Evolutionary conservation across 1,284 basidiomycete species (phyloP).

Genomic region (Boletellus dicymbophilus): DNA sequence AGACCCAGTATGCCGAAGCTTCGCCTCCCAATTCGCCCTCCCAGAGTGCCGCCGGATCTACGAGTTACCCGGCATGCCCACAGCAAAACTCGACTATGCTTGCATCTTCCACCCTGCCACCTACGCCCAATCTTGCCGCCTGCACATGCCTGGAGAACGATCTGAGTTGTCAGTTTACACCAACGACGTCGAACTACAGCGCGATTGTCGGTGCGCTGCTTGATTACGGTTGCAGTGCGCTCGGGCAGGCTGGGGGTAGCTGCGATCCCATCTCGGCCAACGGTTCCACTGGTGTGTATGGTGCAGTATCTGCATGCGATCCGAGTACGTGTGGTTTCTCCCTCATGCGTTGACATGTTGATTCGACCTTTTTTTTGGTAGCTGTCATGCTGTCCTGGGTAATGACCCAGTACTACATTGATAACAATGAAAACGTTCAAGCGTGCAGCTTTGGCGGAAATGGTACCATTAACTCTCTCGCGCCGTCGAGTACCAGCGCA

Average conservation of each 20-base stretch:
- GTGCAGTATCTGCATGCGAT: conserved; percentile 72
- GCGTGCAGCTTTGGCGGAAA: conserved; percentile 84
- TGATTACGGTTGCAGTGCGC: conserved; percentile 68
- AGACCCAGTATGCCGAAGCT: conserved; percentile 59
- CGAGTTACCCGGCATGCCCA: conserved; percentile 69
- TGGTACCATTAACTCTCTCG: conserved; percentile 69
- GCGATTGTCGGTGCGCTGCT: conserved; percentile 69
- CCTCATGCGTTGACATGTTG: conserved; percentile 1
- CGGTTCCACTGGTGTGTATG: conserved; percentile 77
- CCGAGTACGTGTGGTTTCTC: conserved; percentile 51
- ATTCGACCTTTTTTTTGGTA: conserved; percentile 26
- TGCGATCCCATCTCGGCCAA: conserved; percentile 75
- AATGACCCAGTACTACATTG: conserved; percentile 80
- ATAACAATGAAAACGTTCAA: conserved; percentile 54
- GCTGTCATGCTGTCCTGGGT: conserved; percentile 82
- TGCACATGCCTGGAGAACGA: conserved; percentile 75
- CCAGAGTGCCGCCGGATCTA: conserved; percentile 50
- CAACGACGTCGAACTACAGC: conserved; percentile 63
- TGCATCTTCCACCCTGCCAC: conserved; percentile 73
- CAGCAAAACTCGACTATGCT: conserved; percentile 56
- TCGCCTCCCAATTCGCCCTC: conserved; percentile 69
- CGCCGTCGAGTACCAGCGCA: conserved; percentile 53
- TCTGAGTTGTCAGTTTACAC: conserved; percentile 74
- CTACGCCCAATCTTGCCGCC: conserved; percentile 80
- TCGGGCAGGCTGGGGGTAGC: conserved; percentile 59